Base-by-base conservation (phyloP, 108 stramenopile species). In the Cyclotella distinguenda region DNA sequence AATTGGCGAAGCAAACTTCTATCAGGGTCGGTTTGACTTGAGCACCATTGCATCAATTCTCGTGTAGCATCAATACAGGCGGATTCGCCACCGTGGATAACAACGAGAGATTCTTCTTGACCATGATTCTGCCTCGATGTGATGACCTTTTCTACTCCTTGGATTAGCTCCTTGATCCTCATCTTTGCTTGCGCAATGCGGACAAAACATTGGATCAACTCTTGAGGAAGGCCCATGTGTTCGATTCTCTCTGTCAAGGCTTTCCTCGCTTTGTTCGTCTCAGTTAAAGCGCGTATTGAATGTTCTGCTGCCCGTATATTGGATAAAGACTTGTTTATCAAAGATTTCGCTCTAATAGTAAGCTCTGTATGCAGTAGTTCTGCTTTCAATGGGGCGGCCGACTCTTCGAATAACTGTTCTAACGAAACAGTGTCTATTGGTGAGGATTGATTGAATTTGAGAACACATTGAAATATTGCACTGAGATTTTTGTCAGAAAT, bases 181-280 rank as follows among this genome's bases (percentile, higher is more conserved):
- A 60, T 72, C 58, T 88, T 82, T 9, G 77, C 70, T 1, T 59
- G 45, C 13, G 83, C 76, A 49, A 86, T 45, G 44, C 74, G 68
- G 31, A 81, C 58, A 44, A 89, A 40, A 26, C 82, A 77, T 68
- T 89, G 86, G 7, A 74, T 72, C 61, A 89, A 59, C 59, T 89
- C 88, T 79, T 89, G 85, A 3, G 85, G 80, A 0, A 78, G 55
- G 18, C 72, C 69, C 26, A 38, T 45, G 11, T 22, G 47, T 39
- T 74, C 72, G 44, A 80, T 72, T 35, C 79, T 63, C 23, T 73
- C 83, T 33, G 68, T 63, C 50, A 66, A 40, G 11, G 53, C 51
- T 36, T 78, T 68, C 36, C 80, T 43, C 16, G 79, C 57, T 40
- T 58, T 68, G 46, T 35, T 51, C 42, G 83, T 62, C 31, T 74